Evolutionary conservation across 306 rosid genomes (phyloP), one percentile per base, ranked within the genome.

Genomic region (Lotus japonicus): DNA sequence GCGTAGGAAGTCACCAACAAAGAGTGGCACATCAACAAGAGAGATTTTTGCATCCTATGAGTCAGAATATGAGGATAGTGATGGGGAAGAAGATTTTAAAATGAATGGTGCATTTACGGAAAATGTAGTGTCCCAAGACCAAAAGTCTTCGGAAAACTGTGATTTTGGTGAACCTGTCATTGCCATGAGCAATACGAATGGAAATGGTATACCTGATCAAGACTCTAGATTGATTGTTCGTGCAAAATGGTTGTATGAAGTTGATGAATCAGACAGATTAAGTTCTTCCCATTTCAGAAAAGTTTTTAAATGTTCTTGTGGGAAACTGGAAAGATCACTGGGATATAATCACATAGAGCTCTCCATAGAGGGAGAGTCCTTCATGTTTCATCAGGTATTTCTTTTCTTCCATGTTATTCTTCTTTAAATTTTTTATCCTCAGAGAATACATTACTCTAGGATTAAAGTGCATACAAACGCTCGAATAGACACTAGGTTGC

Each of bases 371-470:
- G 98, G 98, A 66, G 97, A 92, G 83, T 92, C 96, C 38, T 92
- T 90, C 86, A 92, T 92, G 96, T 76, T 94, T 64, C 97, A 90
- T 82, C 98, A 94, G 86, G 98, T 94, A 83, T 70, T 80, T 28
- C 11, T 64, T 58, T 28, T 60, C 5, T 23, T 46, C 77, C 19
- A 61, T 12, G n/a, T 64, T 44, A 16, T 71, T 57, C 53, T 35
- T 59, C 61, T 43, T 59, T 44, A 16, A 23, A 12, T 1, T 43
- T 53, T 54, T 52, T 11, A 55, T 35, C 45, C 54, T 55, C 7
- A 11, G 36, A 11, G 43, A 72, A 19, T 38, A 17, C 49, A 10
- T 59, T 10, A 38, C 43, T 31, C 36, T 5, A 31, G 7, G 36
- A 31, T 31, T 31, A 31, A 31, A 7, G 36, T 31, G 36, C 36